Evolutionary conservation across 257 asterid species (phyloP), one percentile per base, ranked within the genome.

Genomic region (Echium plantagineum): DNA sequence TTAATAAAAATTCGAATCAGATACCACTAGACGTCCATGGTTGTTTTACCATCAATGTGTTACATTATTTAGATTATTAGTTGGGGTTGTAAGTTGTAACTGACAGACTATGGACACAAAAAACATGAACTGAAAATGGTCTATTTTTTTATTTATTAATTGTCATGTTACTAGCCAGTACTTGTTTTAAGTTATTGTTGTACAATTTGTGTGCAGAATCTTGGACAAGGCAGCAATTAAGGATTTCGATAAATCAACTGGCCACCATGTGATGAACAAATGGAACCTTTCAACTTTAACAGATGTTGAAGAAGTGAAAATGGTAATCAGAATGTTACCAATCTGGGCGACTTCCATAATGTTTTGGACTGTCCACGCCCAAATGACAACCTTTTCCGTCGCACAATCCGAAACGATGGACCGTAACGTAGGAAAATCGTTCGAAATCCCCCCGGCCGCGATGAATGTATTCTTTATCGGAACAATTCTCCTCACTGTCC

Each of bases 151-250:
- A n/a, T 35, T 7, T 35, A 35, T 35, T 0, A 35, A 35, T 35
- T 35, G 12, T 35, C 13, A 7, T 35, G 46, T 35, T 35, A 35
- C 46, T 7, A 8, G 12, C 46, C 2, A 28, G 32, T 1, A 28
- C 3, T 6, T 35, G 18, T 56, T n/a, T 18, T 52, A 20, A 60
- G 26, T 16, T 30, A 17, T 30, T 1, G 31, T n/a, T n/a, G n/a
- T 10, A 10, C 49, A 9, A 30, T 52, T 51, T 28, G 17, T 21
- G 46, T 38, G 9, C 70, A 72, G 80, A 5, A 75, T 79, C 71
- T 75, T 90, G 69, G 96, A 87, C 77, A 87, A 74, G 79, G 96
- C 96, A 17, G 95, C 97, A n/a, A 80, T 86, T 59, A 85, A 72
- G 73, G 83, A 66, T 21, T 54, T 69, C 1, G 42, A 18, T 20